Evolutionary conservation across 805 yeast genomes (phyloP).

Genomic region (Saccharomycopsis capsularis): DNA sequence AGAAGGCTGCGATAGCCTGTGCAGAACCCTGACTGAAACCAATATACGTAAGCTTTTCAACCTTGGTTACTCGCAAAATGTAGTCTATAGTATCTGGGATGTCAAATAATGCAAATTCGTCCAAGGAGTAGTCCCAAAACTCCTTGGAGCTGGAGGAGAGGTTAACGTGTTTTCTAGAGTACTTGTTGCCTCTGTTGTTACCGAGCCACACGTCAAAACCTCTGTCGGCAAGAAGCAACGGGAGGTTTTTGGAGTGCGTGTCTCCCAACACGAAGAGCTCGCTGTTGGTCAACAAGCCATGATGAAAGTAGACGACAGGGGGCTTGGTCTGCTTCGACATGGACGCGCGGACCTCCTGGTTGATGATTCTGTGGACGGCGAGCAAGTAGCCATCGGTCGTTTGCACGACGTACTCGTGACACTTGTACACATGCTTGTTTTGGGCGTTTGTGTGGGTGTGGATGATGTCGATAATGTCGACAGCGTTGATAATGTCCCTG

Average conservation of each 20-base stretch:
- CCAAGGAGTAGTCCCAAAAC: constrained; percentile 88
- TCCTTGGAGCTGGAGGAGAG: constrained; percentile 30
- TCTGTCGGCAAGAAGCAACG: constrained; percentile 53
- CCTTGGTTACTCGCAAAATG: constrained; percentile 48
- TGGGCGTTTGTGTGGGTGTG: constrained; percentile 35
- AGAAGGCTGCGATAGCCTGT: constrained; percentile 78
- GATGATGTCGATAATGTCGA: constrained; percentile 47
- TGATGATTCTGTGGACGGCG: constrained; percentile 51
- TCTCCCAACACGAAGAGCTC: constrained; percentile 51
- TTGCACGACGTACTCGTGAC: constrained; percentile 59
- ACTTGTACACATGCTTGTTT: constrained; percentile 36
- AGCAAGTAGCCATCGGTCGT: constrained; percentile 65
- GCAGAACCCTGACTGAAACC: constrained; percentile 96
- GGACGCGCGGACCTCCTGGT: background rate
- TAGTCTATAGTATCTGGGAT: constrained; percentile 80
- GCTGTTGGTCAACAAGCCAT: constrained; percentile 72
- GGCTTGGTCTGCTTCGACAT: background rate
- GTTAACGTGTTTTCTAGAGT: constrained; percentile 76
- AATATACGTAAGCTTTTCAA: constrained; percentile 49
- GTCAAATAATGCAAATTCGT: constrained; percentile 86
- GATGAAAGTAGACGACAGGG: constrained; percentile 67
- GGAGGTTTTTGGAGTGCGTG: constrained; percentile 40
- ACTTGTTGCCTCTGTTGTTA: constrained; percentile 86
- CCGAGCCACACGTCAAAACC: constrained; percentile 92
- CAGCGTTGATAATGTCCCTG: constrained; percentile 23